Evolutionary conservation across 164 flowering plant species (phyloP).

Genomic region (Stephania japonica): DNA sequence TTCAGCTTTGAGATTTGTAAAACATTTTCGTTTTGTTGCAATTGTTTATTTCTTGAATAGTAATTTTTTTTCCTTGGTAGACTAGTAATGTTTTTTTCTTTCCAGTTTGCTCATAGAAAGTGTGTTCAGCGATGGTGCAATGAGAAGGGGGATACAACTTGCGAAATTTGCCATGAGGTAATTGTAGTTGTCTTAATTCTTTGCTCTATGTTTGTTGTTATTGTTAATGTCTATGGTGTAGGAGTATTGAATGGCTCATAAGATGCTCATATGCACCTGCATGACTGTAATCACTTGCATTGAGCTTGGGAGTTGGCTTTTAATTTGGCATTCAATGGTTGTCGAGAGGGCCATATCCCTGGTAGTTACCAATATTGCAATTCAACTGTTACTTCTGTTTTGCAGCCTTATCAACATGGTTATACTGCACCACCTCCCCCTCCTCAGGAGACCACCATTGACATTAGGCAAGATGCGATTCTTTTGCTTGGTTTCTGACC

Average conservation of each 20-base stretch:
- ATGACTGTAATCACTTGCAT: not conserved
- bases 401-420: slow-evolving; percentile 75
- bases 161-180: slow-evolving; percentile 74
- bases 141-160: slow-evolving; percentile 65
- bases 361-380: not conserved
- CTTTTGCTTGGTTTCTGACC: slow-evolving; percentile 1
- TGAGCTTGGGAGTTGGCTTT: not conserved
- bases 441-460: slow-evolving; percentile 60
- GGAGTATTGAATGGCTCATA: not conserved
- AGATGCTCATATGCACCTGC: not conserved
- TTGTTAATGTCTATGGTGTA: not conserved
- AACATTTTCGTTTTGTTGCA: not conserved
- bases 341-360: too few relatives aligned
- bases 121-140: slow-evolving; percentile 78
- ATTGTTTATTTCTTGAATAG: not conserved
- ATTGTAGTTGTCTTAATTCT: not conserved
- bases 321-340: not conserved
- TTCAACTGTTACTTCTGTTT: not conserved
- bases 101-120: slow-evolving; percentile 71
- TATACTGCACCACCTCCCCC: slow-evolving; percentile 68
- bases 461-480: slow-evolving; percentile 49
- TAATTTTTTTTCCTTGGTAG: not conserved
- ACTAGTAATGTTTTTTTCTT: slow-evolving; percentile 2
- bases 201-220: not conserved
- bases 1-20: not conserved